These are phyloP conservation scores for Fusarium sp. DNA, from an alignment of 2,329 filamentous ascomycete genomes.

Conservation along the genomic window DNA sequence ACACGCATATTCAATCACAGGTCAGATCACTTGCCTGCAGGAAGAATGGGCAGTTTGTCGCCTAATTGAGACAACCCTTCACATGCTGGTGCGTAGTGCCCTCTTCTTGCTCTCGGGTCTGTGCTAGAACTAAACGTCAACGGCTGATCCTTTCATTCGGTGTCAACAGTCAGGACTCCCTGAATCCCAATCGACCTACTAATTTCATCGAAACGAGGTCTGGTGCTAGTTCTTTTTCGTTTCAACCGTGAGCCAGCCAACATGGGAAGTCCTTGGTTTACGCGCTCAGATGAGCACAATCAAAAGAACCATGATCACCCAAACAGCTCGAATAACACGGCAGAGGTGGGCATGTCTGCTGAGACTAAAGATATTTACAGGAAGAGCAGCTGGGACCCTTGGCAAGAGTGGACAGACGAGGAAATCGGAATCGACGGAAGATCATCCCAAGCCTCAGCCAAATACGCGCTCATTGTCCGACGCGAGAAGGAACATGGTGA, in stretches of 20 bases:
- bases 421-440: background rate
- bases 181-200: background rate
- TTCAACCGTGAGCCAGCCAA: background rate
- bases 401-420: background rate
- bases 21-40: background rate
- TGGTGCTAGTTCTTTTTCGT: fast-evolving
- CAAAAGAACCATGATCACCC: background rate
- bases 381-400: background rate
- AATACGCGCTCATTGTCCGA: background rate
- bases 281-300: background rate
- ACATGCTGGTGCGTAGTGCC: background rate
- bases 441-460: background rate
- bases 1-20: background rate
- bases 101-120: background rate
- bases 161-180: background rate
- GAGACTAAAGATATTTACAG: background rate
- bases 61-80: background rate
- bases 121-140: background rate
- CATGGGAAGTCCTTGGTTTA: background rate
- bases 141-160: background rate
- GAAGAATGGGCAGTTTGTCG: background rate
- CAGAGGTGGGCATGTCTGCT: background rate
- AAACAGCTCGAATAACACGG: background rate
- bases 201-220: fast-evolving
- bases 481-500: background rate